Base-by-base conservation (phyloP, 805 yeast genomes). In the Wickerhamiella lipophila region DNA sequence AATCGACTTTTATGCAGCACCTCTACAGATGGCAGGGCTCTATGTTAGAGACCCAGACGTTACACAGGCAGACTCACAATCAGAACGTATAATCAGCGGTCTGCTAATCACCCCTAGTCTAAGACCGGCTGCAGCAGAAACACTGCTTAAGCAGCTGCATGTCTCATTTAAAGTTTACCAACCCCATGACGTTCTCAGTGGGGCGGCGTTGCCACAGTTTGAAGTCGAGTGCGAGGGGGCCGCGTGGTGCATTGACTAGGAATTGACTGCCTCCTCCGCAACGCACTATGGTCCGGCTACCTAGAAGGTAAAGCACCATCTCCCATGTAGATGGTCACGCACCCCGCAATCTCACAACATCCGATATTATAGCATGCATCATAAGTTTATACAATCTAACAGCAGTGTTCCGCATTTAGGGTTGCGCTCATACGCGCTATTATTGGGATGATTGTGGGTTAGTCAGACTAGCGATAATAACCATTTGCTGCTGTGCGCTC, bases 131-230 rank as follows among this genome's bases (percentile, higher is more conserved):
- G 26, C 25, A 21, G 42, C 42, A 38, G 42, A 38, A 38, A 38
- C 42, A 38, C 42, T 21, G 42, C 42, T 38, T 38, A 38, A 38
- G 42, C 26, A 21, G 27, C 25, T 18, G 42, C 42, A 22, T 22
- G 42, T 38, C 42, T 38, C 42, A 38, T 19, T 32, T 32, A 32
- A 32, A 32, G 38, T 32, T 32, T 32, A 19, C 38, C 38, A 15
- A 32, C 38, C 38, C 38, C 38, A 32, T 32, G 38, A 32, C 38
- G 38, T 32, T 15, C 15, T 4, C 15, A 5, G 13, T 12, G 15
- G 6, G 15, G 13, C 15, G 34, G n/a, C 12, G 6, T 11, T 29
- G 34, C 26, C 26, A 23, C 26, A 6, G 26, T 8, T 8, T 23
- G 7, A 23, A 23, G 26, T 23, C 26, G 26, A 8, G 26, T 5